phyloP scores from a whole-genome alignment of 805 yeast species.

The Nakazawaea molendinolei region DNA sequence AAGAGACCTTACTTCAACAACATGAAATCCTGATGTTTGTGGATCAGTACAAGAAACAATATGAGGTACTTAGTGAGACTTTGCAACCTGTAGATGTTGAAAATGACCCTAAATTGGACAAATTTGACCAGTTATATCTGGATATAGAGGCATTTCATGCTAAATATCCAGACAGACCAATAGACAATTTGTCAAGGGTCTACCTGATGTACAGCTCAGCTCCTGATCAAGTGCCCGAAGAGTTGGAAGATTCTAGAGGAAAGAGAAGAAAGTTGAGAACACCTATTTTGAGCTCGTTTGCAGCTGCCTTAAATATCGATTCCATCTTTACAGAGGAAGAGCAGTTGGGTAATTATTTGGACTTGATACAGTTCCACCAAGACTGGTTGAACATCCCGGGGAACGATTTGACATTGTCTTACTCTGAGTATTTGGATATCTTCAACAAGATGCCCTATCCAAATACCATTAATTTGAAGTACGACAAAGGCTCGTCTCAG shows the following conservation, averaged over 20 bases:
- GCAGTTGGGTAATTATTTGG: conserved; percentile 56
- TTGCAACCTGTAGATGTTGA: conserved; percentile 16
- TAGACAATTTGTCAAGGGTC: conserved; percentile 22
- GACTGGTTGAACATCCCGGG: conserved; percentile 43
- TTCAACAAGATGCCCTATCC: conserved; percentile 32
- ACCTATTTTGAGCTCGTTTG: conserved; percentile 41
- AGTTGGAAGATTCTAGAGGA: conserved; percentile 14
- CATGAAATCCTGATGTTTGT: conserved; percentile 57
- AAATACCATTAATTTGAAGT: conserved; percentile 18
- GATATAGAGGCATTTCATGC: conserved; percentile 25
- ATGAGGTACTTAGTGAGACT: conserved; percentile 16
- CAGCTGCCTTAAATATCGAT: conserved; percentile 42
- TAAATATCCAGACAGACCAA: conserved; percentile 23
- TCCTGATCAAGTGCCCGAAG: conserved; percentile 14
- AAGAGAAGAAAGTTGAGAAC: conserved; percentile 23
- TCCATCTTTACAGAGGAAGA: conserved; percentile 53
- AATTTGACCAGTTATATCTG: conserved; percentile 31
- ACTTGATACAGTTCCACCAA: conserved; percentile 45
- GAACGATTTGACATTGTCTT: conserved; percentile 28
- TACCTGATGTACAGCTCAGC: conserved; percentile 24
- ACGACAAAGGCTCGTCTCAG: conserved; percentile 22
- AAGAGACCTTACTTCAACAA: conserved; percentile 53
- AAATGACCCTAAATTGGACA: conserved; percentile 22
- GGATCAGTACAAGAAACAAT: conserved; percentile 34
- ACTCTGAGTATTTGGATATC: conserved; percentile 42